Base-by-base conservation (phyloP, 768 basidiomycete genomes). In the Trichaptum fuscoviolaceum region DNA sequence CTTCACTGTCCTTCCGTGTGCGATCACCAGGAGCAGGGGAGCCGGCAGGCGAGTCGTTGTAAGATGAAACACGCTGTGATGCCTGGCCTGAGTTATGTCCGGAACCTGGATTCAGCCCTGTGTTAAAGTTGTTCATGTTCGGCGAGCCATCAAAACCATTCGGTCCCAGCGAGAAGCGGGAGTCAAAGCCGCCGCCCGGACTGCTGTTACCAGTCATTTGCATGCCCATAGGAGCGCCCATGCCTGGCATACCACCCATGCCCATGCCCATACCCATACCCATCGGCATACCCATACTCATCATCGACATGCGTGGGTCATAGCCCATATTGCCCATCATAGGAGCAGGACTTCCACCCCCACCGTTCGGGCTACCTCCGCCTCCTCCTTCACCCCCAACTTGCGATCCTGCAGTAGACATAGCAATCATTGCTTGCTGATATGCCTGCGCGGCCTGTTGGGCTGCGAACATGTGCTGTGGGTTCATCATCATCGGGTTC, bases 401-500 rank as follows among this genome's bases (percentile, higher is more conserved):
- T 68, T 91, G 89, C 2, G 88, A 90, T 35, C 90, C 92, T n/a
- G 87, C 85, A 17, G 82, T 79, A 15, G 91, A 92, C 72, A 88
- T 90, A 20, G 88, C 85, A 82, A 91, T 85, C 92, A 93, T 93
- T 23, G 92, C 91, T 73, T 93, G 91, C 73, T 93, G 93, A 76
- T 94, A 95, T 0, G 93, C 93, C 71, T 92, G 90, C 36, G 89
- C 81, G 0, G 84, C 87, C 7, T 91, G 91, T 72, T 92, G 90
- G 18, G 93, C 92, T 5, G 91, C 92, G 72, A 91, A 90, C 86
- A 93, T 86, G 70, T 92, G 91, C 67, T 92, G 91, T 27, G 89
- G 90, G 71, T 87, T 86, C 66, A 75, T 65, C 70, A 79, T 80
- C 27, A 80, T 81, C 25, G 76, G 74, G 80, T 83, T 82, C 78